Conservation (phyloP, 2,329 filamentous ascomycete genomes). For the Clathrospora elynae region DNA sequence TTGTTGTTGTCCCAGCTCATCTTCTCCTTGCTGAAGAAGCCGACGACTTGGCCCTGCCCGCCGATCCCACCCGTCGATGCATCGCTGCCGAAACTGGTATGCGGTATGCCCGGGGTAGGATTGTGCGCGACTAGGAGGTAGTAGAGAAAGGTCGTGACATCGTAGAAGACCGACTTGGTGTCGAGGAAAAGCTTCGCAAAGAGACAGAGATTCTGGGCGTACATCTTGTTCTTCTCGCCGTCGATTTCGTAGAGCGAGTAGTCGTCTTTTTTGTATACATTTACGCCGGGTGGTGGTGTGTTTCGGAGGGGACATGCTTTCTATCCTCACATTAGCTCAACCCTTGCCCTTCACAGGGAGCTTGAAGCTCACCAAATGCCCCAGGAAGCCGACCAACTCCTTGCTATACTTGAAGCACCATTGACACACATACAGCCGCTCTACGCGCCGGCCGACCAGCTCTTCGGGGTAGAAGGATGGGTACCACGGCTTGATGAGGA, state of each 20-base stretch:
- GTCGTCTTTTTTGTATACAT: conserved; percentile 77
- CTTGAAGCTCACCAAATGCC: conserved; percentile 44
- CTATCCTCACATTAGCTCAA: conserved; percentile 27
- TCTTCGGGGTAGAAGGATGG: conserved; percentile 85
- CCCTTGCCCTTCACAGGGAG: not conserved
- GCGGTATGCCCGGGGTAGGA: conserved; percentile 47
- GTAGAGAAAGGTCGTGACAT: conserved; percentile 92
- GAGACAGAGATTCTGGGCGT: conserved; percentile 92
- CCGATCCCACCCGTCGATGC: not conserved
- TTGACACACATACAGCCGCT: conserved; percentile 80
- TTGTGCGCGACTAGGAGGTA: conserved; percentile 83
- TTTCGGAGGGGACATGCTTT: conserved; percentile 52
- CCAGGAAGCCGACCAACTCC: conserved; percentile 55
- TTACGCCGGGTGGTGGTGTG: conserved; percentile 65
- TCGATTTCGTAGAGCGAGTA: conserved; percentile 94
- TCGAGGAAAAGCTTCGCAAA: conserved; percentile 98
- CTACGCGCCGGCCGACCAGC: conserved; percentile 51
- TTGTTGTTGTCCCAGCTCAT: conserved; percentile 99
- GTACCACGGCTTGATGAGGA: conserved; percentile 89
- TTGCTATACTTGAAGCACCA: conserved; percentile 93
- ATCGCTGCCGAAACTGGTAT: conserved; percentile 32
- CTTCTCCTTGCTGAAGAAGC: conserved; percentile 99
- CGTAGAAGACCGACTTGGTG: conserved; percentile 98
- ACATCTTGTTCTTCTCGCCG: conserved; percentile 83
- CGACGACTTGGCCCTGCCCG: conserved; percentile 66